Conservation (phyloP, 345 rosid species). For the Excoecaria cochinchinensis region DNA sequence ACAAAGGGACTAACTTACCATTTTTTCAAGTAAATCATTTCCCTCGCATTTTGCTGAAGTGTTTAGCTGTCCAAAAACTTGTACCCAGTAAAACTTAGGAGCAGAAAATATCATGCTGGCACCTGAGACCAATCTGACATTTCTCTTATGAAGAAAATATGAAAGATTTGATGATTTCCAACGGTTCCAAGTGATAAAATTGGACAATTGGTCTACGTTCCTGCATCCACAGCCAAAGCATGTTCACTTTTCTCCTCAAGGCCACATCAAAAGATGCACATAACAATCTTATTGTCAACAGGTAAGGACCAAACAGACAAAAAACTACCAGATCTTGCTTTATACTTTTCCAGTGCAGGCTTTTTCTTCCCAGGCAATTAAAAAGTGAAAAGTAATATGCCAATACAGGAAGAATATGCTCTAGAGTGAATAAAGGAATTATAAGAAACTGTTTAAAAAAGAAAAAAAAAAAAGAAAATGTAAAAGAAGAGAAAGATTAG, state of each 20-base stretch:
- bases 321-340: not conserved
- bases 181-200: slow-evolving; percentile 45
- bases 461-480: not conserved
- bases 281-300: not conserved
- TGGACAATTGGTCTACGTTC: slow-evolving; percentile 37
- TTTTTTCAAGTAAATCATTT: slow-evolving; percentile 40
- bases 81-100: slow-evolving; percentile 58
- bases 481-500: not conserved
- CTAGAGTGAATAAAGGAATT: not conserved
- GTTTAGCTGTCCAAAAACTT: slow-evolving; percentile 46
- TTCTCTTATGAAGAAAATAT: slow-evolving; percentile 68
- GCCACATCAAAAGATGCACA: slow-evolving; percentile 8
- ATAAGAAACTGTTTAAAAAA: not conserved
- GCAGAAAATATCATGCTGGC: slow-evolving; percentile 70
- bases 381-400: not conserved
- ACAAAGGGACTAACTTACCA: slow-evolving; percentile 45
- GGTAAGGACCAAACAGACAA: not conserved
- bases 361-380: not conserved
- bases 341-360: not conserved
- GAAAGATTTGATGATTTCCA: slow-evolving; percentile 61
- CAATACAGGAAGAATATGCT: not conserved
- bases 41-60: slow-evolving; percentile 32
- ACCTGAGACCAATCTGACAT: slow-evolving; percentile 71
- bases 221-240: slow-evolving; percentile 32
- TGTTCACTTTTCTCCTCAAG: slow-evolving; percentile 13